phyloP scores from a whole-genome alignment of 805 yeast genomes.

The Cyberlindnera suaveolens region DNA sequence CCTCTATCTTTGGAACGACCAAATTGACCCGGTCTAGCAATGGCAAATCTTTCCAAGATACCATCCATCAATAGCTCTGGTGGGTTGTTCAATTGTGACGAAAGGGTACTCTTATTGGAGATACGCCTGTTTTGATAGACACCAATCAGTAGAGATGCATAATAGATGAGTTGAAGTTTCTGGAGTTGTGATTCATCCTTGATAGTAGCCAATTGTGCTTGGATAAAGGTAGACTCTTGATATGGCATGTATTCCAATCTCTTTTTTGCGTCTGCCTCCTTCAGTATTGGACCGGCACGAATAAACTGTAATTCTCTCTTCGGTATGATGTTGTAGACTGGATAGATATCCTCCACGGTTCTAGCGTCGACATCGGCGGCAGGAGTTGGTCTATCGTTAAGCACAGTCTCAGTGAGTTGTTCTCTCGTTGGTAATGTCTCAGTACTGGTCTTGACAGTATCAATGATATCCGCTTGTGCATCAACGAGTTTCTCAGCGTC shows the following conservation, averaged over 20 bases:
- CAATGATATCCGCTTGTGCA: slow-evolving; percentile 75
- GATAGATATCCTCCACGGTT: slow-evolving; percentile 75
- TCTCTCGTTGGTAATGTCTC: slow-evolving; percentile 65
- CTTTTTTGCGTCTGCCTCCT: slow-evolving; percentile 44
- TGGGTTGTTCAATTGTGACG: slow-evolving; percentile 61
- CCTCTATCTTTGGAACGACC: slow-evolving; percentile 73
- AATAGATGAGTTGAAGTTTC: slow-evolving; percentile 67
- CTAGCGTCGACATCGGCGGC: slow-evolving; percentile 71
- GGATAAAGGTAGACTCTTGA: slow-evolving; percentile 48
- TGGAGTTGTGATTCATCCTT: slow-evolving; percentile 42
- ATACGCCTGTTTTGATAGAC: slow-evolving; percentile 68
- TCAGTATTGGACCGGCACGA: slow-evolving; percentile 55
- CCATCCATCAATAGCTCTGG: slow-evolving; percentile 70
- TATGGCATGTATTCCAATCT: slow-evolving; percentile 59
- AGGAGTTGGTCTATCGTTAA: slow-evolving; percentile 80
- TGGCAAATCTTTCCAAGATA: slow-evolving; percentile 65
- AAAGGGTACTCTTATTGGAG: slow-evolving; percentile 50
- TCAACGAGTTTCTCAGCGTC: slow-evolving; percentile 77
- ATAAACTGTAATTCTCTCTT: slow-evolving; percentile 55
- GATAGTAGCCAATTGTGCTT: slow-evolving; percentile 34
- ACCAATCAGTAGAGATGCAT: slow-evolving; percentile 74
- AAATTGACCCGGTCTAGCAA: slow-evolving; percentile 52
- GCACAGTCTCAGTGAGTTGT: slow-evolving; percentile 50
- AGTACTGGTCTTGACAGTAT: slow-evolving; percentile 66
- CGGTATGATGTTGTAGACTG: slow-evolving; percentile 66